Evolutionary conservation across 2,329 filamentous ascomycete genomes (phyloP).

Genomic region (Kalaharituber pfeilii): DNA sequence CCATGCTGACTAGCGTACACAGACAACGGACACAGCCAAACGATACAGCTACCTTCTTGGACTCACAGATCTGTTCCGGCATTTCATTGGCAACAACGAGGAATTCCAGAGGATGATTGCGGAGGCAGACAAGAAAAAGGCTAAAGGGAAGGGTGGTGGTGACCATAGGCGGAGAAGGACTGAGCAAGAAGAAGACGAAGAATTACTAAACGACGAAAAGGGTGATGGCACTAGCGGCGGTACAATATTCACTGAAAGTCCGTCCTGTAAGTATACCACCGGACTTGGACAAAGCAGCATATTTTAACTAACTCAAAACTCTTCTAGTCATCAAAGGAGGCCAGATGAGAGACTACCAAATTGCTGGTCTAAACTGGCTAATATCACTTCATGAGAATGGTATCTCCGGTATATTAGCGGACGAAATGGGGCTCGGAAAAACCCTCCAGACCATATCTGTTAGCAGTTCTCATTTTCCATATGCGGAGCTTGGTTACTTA

Average conservation of each 20-base stretch:
- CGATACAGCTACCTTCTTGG: slow-evolving; percentile 90
- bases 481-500: background rate
- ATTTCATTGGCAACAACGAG: slow-evolving; percentile 96
- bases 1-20: slow-evolving; percentile 8
- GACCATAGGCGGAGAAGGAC: slow-evolving; percentile 67
- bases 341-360: slow-evolving; percentile 88
- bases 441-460: slow-evolving; percentile 83
- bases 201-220: slow-evolving; percentile 68
- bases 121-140: slow-evolving; percentile 50
- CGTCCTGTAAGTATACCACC: slow-evolving; percentile 37
- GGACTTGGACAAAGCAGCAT: background rate
- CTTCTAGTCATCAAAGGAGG: slow-evolving; percentile 49
- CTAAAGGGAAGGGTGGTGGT: slow-evolving; percentile 80
- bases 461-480: too few species aligned
- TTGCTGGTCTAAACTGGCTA: slow-evolving; percentile 91
- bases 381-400: slow-evolving; percentile 96
- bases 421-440: slow-evolving; percentile 98
- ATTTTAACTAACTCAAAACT: background rate
- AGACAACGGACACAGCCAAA: slow-evolving; percentile 23
- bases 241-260: slow-evolving; percentile 85
- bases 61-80: slow-evolving; percentile 88
- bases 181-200: slow-evolving; percentile 94
- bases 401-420: slow-evolving; percentile 91
- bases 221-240: slow-evolving; percentile 45
- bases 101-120: slow-evolving; percentile 58